Conservation (phyloP, 345 rosid species). For the Arabidopsis suecica region DNA sequence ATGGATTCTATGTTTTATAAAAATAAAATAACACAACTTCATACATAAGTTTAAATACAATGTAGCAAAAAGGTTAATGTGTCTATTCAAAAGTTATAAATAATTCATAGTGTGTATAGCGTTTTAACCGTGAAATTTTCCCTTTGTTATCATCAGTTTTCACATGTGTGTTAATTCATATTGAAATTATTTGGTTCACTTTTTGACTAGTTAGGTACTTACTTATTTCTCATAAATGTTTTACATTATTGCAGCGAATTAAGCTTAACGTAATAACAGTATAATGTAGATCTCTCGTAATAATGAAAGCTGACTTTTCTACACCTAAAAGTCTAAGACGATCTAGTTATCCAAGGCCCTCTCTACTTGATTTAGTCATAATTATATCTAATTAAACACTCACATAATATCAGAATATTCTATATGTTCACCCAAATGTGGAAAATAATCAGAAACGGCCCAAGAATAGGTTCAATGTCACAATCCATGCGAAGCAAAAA, state of each 20-base stretch:
- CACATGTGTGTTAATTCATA: background rate
- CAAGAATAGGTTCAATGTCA: conserved; percentile 25
- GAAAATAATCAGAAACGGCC: conserved; percentile 28
- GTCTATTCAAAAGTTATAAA: background rate
- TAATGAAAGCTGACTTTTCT: background rate
- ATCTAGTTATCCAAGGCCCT: conserved; percentile 17
- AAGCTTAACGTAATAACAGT: background rate
- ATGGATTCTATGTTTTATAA: too few relatives aligned
- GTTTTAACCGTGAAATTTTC: background rate
- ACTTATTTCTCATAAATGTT: background rate
- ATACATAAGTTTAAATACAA: too few relatives aligned
- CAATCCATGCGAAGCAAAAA: conserved; percentile 1
- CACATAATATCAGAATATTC: conserved; percentile 25
- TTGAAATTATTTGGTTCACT: background rate
- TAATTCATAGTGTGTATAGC: background rate
- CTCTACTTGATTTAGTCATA: conserved; percentile 19
- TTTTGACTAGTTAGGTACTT: background rate
- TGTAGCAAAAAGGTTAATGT: background rate
- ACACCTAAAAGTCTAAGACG: conserved; percentile 7
- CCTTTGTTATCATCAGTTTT: background rate
- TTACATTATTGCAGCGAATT: conserved; percentile 14
- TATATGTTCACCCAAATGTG: conserved; percentile 24
- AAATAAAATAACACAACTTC: too few relatives aligned
- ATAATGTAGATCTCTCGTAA: background rate
- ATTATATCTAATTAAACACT: conserved; percentile 2